These are phyloP conservation scores for Euphrasia arctica DNA, from an alignment of 305 asterid genomes.

Conservation along the genomic window DNA sequence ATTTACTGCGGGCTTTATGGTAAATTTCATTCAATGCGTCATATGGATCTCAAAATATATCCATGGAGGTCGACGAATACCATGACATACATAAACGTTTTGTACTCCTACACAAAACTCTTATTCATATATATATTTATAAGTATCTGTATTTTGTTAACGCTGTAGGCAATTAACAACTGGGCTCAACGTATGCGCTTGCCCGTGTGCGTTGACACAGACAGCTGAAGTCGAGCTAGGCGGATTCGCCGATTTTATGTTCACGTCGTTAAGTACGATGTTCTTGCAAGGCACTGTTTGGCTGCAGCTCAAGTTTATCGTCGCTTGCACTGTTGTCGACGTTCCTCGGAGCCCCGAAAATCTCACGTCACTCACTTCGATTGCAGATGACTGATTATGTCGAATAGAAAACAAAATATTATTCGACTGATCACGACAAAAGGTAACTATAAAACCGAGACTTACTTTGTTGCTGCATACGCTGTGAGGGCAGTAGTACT, in stretches of 20 bases:
- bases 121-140: too few species aligned
- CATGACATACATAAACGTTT: too few species aligned
- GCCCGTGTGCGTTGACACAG: constrained; percentile 39
- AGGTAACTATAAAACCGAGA: too few species aligned
- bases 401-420: too few species aligned
- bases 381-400: constrained; percentile 33
- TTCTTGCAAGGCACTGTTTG: constrained; percentile 34
- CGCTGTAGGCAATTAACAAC: constrained; percentile 26
- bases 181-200: constrained; percentile 23
- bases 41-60: too few species aligned
- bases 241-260: constrained; percentile 28
- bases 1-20: too few species aligned
- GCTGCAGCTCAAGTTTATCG: constrained; percentile 44
- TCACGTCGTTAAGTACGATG: constrained; percentile 32
- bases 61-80: too few species aligned
- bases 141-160: too few species aligned
- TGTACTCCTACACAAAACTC: too few species aligned
- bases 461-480: constrained; percentile 32
- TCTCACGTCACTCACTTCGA: constrained; percentile 33
- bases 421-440: too few species aligned
- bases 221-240: neutral
- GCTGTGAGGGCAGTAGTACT: constrained; percentile 46
- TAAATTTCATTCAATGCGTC: too few species aligned
- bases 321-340: constrained; percentile 24
- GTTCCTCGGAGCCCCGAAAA: constrained; percentile 39